phyloP scores from a whole-genome alignment of 805 yeast species.

The Candida dendrica region DNA sequence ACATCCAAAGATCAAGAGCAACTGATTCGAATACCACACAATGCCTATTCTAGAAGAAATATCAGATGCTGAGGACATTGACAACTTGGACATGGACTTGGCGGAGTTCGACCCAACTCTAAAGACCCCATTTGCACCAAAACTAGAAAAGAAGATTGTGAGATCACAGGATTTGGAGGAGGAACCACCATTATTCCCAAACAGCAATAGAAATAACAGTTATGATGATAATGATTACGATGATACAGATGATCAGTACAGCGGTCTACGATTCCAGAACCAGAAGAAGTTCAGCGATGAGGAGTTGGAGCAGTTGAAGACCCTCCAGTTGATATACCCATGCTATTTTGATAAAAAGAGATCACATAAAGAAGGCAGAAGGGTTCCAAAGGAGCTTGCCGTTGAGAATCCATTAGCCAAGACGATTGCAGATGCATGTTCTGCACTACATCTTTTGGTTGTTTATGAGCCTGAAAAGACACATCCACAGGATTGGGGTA shows the following conservation, averaged over 20 bases:
- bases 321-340: constrained; percentile 78
- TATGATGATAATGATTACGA: background rate
- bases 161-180: constrained; percentile 50
- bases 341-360: constrained; percentile 82
- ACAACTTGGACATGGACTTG: constrained; percentile 87
- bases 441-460: constrained; percentile 24
- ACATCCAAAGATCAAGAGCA: too few relatives aligned
- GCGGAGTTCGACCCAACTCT: constrained; percentile 80
- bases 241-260: constrained; percentile 2
- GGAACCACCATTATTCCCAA: constrained; percentile 24
- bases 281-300: constrained; percentile 36
- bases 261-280: constrained; percentile 15
- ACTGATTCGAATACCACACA: background rate
- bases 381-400: constrained; percentile 62
- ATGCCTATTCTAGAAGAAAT: constrained; percentile 74
- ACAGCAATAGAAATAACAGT: too few relatives aligned
- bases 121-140: constrained; percentile 66
- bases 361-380: constrained; percentile 74
- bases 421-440: constrained; percentile 68
- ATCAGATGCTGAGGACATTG: constrained; percentile 75
- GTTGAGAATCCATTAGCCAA: constrained; percentile 86
- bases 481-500: constrained; percentile 96
- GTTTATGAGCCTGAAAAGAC: constrained; percentile 73
- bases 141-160: constrained; percentile 50
- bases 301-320: constrained; percentile 56